Percentiles rank a stretch among this genome's conserved stretches.
These are phyloP conservation scores for Solanum virginianum DNA, from an alignment of 257 asterid genomes.

Conservation along the genomic window DNA sequence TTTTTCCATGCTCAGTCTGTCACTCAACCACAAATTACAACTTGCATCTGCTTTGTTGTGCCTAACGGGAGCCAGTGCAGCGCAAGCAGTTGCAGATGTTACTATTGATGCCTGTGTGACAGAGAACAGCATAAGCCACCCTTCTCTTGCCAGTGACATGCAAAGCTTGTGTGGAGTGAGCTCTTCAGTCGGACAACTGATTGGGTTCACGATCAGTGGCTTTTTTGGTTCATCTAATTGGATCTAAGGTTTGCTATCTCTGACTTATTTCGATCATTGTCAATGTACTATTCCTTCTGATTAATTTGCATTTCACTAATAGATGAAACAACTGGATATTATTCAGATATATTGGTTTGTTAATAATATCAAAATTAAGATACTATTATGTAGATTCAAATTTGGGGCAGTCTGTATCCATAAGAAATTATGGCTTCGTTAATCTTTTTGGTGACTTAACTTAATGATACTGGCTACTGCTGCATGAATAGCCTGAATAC, in stretches of 20 bases:
- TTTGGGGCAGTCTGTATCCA: neutral
- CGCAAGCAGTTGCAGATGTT: slow-evolving; percentile 60
- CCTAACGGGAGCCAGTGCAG: slow-evolving; percentile 32
- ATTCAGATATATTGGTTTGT: neutral
- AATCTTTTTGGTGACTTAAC: neutral
- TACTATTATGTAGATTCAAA: neutral
- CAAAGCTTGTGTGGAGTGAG: slow-evolving; percentile 53
- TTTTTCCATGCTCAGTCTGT: slow-evolving; percentile 31
- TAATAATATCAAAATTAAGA: neutral
- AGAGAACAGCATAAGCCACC: slow-evolving; percentile 36
- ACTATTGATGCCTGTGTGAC: slow-evolving; percentile 66
- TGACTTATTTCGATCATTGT: neutral
- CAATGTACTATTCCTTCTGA: neutral
- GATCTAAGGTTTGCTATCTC: slow-evolving; percentile 39
- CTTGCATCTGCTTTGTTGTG: slow-evolving; percentile 27
- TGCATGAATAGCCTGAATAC: neutral
- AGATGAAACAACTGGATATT: neutral
- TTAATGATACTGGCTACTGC: neutral
- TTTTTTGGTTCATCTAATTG: slow-evolving; percentile 49
- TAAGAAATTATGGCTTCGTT: neutral
- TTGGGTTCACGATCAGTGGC: slow-evolving; percentile 60
- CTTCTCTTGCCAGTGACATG: slow-evolving; percentile 54
- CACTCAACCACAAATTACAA: slow-evolving; percentile 19
- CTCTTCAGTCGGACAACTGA: slow-evolving; percentile 45
- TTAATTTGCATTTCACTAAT: neutral